A percentile compares a stretch with the other conserved stretches of the same genome.
Evolutionary conservation across 306 rosid genomes (phyloP).

Genomic region (Sicyos baderoa): DNA sequence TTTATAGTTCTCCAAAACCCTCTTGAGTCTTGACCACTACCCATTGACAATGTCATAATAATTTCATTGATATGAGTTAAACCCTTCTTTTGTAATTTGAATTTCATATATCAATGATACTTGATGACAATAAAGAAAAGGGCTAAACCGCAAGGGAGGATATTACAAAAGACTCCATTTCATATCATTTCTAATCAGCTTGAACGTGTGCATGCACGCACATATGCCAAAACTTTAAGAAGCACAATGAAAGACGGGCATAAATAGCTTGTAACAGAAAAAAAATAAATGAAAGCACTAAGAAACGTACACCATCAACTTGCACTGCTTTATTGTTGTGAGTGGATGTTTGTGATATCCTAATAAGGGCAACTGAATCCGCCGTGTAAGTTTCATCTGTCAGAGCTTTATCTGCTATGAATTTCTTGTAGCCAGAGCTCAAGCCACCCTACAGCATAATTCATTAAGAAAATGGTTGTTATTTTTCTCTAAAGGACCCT

Average conservation of each 20-base stretch:
- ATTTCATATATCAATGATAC: too few relatives aligned
- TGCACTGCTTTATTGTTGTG: constrained; percentile 81
- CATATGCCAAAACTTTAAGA: neutral
- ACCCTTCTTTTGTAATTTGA: too few relatives aligned
- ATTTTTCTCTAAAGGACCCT: neutral
- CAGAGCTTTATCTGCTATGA: constrained; percentile 57
- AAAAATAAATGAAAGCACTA: neutral
- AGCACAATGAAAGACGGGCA: neutral
- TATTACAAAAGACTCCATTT: neutral
- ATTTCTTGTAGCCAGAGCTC: constrained; percentile 78
- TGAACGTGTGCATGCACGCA: neutral
- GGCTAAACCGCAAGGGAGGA: too few relatives aligned
- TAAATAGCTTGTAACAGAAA: neutral
- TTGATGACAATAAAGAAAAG: too few relatives aligned
- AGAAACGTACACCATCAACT: constrained; percentile 77
- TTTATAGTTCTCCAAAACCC: too few relatives aligned
- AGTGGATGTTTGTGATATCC: constrained; percentile 66
- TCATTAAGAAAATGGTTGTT: constrained; percentile 4
- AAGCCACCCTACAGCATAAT: constrained; percentile 69
- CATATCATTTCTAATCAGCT: neutral
- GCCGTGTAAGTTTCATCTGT: constrained; percentile 67
- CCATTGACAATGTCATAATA: too few relatives aligned
- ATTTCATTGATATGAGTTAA: too few relatives aligned
- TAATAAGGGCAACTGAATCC: constrained; percentile 66
- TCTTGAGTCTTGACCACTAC: too few relatives aligned